Conservation (phyloP, 2,329 filamentous ascomycete species). For the Tricladium varicosporioides region DNA sequence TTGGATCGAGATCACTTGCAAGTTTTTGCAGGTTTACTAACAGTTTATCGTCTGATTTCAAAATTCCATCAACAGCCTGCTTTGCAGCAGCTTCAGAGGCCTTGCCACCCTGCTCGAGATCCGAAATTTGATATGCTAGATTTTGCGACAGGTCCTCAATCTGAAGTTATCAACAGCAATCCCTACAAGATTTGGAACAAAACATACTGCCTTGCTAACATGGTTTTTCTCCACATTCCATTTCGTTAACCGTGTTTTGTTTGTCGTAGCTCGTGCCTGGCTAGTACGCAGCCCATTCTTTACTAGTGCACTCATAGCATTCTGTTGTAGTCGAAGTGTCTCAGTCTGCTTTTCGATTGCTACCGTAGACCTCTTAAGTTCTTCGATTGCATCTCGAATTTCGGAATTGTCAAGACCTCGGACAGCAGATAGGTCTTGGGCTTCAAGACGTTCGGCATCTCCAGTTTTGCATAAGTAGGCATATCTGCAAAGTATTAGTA, state of each 20-base stretch:
- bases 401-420: slow-evolving; percentile 58
- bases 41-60: slow-evolving; percentile 64
- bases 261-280: slow-evolving; percentile 37
- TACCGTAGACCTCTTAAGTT: slow-evolving; percentile 62
- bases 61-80: slow-evolving; percentile 46
- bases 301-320: slow-evolving; percentile 54
- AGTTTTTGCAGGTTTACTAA: slow-evolving; percentile 65
- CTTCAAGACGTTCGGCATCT: slow-evolving; percentile 44
- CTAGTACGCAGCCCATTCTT: slow-evolving; percentile 40
- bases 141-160: slow-evolving; percentile 48
- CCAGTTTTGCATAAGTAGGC: slow-evolving; percentile 47
- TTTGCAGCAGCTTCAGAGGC: slow-evolving; percentile 45
- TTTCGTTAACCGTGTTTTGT: slow-evolving; percentile 37
- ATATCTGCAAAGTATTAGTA: slow-evolving; percentile 42
- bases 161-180: slow-evolving; percentile 32
- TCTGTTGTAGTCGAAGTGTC: slow-evolving; percentile 58
- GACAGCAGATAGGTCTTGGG: slow-evolving; percentile 45
- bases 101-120: slow-evolving; percentile 51
- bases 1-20: slow-evolving; percentile 56
- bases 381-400: slow-evolving; percentile 57
- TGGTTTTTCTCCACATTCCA: slow-evolving; percentile 41
- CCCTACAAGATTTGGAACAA: background rate
- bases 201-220: slow-evolving; percentile 42
- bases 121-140: slow-evolving; percentile 45
- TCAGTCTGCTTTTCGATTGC: slow-evolving; percentile 64